Evolutionary conservation across 257 asterid species (phyloP), one percentile per base, ranked within the genome.

Genomic region (Misopates orontium): DNA sequence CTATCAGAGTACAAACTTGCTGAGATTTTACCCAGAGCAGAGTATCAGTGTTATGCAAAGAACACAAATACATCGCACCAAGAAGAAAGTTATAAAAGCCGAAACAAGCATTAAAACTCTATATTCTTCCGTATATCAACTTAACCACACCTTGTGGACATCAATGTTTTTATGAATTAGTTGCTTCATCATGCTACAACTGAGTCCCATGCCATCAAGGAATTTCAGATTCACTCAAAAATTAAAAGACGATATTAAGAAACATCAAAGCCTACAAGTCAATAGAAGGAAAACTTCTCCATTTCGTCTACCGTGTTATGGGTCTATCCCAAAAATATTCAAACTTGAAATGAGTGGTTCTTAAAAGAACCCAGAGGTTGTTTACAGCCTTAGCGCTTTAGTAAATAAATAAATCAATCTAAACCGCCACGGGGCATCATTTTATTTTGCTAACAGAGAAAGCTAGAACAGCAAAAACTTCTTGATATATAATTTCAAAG

Each of bases 261-360:
- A 25, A 58, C 20, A 16, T 8, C 58, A 19, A 15, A 17, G 41
- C 7, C 24, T 23, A 10, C 10, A n/a, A 28, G 28, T 65, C 65
- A 66, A 28, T 41, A 10, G 5, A 20, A 42, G 8, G 51, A 21
- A 21, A 39, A 73, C 36, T 68, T 45, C 50, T 66, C 31, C 59
- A 53, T 56, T 50, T n/a, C 21, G 6, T 19, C 5, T 48, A 52
- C 17, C 22, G 12, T 60, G 51, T 32, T 15, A 23, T 11, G 23
- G 22, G 56, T 31, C 49, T 39, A 60, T 14, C 36, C 20, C 49
- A 22, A n/a, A 8, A 69, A 39, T 12, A 32, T 69, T 28, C 55
- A 36, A 21, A 21, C 4, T 36, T 14, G 49, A 59, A 69, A 44
- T 44, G 15, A 25, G 45, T 28, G 10, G 51, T 62, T 14, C 16